Conservation (phyloP, 164 flowering plant species). For the Cinnamomum chago region DNA sequence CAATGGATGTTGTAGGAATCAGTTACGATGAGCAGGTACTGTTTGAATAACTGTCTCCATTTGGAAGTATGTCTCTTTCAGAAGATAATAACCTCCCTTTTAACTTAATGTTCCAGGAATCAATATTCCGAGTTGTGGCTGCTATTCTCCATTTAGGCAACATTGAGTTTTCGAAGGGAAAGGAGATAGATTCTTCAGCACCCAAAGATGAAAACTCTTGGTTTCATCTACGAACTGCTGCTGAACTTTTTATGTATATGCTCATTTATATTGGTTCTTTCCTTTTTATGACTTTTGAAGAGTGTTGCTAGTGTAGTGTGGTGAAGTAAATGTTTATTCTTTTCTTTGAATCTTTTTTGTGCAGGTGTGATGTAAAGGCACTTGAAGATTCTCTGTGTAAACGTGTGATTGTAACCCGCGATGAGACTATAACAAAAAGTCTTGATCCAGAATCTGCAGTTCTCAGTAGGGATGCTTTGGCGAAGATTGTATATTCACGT, state of each 20-base stretch:
- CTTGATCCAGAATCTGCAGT: conserved; percentile 78
- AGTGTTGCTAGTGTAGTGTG: background rate
- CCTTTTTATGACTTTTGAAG: background rate
- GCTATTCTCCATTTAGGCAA: conserved; percentile 89
- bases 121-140: conserved; percentile 81
- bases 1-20: conserved; percentile 86
- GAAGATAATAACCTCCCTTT: background rate
- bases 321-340: background rate
- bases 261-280: conserved; percentile 1
- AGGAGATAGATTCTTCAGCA: conserved; percentile 67
- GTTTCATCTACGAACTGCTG: conserved; percentile 73
- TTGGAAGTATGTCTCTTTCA: background rate
- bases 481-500: conserved; percentile 71
- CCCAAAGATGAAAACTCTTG: conserved; percentile 75
- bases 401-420: conserved; percentile 85
- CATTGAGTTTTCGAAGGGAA: conserved; percentile 68
- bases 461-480: conserved; percentile 82
- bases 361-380: conserved; percentile 78
- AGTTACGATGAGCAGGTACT: conserved; percentile 69
- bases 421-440: conserved; percentile 76
- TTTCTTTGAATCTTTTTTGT: background rate
- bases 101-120: conserved; percentile 44
- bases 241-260: conserved; percentile 72
- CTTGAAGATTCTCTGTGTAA: conserved; percentile 85
- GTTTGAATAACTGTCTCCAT: background rate